These are phyloP conservation scores for Trichoderma sp. DNA, from an alignment of 2,329 filamentous ascomycete species.

Conservation along the genomic window DNA sequence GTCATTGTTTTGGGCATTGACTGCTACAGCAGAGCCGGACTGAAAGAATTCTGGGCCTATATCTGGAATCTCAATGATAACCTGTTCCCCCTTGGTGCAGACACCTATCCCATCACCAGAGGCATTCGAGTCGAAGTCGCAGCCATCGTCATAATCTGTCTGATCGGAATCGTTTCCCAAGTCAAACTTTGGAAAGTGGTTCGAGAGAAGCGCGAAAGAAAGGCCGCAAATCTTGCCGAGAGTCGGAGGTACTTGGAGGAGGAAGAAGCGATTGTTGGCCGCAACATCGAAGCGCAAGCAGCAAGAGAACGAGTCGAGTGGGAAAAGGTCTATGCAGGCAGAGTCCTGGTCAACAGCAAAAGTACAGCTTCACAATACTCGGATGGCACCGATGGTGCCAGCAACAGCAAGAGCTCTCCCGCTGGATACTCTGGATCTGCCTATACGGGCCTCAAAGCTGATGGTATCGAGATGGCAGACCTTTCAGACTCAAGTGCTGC, in stretches of 20 bases:
- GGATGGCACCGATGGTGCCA: slow-evolving; percentile 50
- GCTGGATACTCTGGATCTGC: slow-evolving; percentile 39
- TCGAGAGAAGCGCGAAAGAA: slow-evolving; percentile 59
- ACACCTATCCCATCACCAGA: slow-evolving; percentile 81
- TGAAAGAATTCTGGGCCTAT: slow-evolving; percentile 97
- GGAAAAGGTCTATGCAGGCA: slow-evolving; percentile 76
- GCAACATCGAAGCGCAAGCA: slow-evolving; percentile 63
- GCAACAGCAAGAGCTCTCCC: slow-evolving; percentile 44
- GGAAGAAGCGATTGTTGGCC: slow-evolving; percentile 71
- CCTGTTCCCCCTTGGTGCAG: slow-evolving; percentile 74
- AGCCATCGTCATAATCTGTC: slow-evolving; percentile 70
- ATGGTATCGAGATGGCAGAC: slow-evolving; percentile 60
- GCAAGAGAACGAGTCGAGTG: slow-evolving; percentile 66
- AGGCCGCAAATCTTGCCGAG: slow-evolving; percentile 51
- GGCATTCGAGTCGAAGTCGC: slow-evolving; percentile 86
- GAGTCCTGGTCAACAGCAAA: slow-evolving; percentile 41
- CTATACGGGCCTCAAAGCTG: slow-evolving; percentile 40
- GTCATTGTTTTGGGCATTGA: slow-evolving; percentile 81
- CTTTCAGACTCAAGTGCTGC: slow-evolving; percentile 39
- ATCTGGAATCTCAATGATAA: slow-evolving; percentile 81
- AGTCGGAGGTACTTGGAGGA: slow-evolving; percentile 56
- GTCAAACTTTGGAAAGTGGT: slow-evolving; percentile 84
- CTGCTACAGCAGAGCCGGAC: slow-evolving; percentile 82
- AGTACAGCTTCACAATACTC: slow-evolving; percentile 48
- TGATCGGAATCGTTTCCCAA: slow-evolving; percentile 80